Evolutionary conservation across 805 yeast genomes (phyloP), one percentile per base, ranked within the genome.

Genomic region (Tetrapisispora taiwanensis): DNA sequence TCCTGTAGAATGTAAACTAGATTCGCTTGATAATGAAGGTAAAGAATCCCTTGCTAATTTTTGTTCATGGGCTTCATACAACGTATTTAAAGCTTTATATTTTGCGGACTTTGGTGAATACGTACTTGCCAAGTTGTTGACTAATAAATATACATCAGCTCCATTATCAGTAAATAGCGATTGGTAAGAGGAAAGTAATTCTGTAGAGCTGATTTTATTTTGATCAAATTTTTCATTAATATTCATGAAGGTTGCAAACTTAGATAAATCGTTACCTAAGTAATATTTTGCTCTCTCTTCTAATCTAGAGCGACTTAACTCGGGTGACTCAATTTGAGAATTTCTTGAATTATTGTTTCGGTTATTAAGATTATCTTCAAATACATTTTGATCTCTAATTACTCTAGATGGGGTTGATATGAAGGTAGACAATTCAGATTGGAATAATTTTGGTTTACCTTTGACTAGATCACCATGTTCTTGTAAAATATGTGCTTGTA

Each of bases 211-310:
- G 1, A 82, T 51, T 18, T 67, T 63, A 34, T 70, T 70, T 26
- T 70, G 60, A 32, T 70, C 68, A 55, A 66, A 84, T 10, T 65
- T 56, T 17, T 64, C 64, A 53, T 81, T 83, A 13, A 75, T 48
- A 1, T 63, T 60, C 22, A 63, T 57, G 59, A 86, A 87, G 42
- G 65, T 56, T 8, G 67, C 66, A 49, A 79, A 69, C 8, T 68
- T 68, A 7, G 63, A 59, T 12, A 60, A 60, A 26, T 79, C 70
- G 51, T 81, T 78, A 42, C 76, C 71, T 42, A 84, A 63, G 58
- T 86, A 84, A 59, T 84, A 88, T 58, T 81, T 79, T 1, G 95
- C 95, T 56, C 95, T 71, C 59, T 86, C 95, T 49, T 84, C 90
- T 26, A 87, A 70, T 52, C 95, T 72, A 57, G 72, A 65, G 48